Conservation (phyloP, 2,329 filamentous ascomycete genomes). For the Drechmeria coniospora region DNA sequence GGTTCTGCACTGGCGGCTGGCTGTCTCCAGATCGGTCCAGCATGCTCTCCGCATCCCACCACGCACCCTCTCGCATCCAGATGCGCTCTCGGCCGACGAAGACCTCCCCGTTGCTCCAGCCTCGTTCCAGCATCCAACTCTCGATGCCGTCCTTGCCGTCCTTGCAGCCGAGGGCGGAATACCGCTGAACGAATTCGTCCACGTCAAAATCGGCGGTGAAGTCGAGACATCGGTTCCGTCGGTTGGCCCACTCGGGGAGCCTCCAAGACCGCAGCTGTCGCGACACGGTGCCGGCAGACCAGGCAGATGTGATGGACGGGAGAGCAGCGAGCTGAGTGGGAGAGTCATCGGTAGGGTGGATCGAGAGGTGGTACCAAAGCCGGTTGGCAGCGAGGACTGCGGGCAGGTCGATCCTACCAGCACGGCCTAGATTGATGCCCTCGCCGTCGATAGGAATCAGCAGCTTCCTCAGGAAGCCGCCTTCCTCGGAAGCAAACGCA, state of each 20-base stretch:
- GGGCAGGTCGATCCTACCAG: slow-evolving; percentile 65
- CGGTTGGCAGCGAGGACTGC: slow-evolving; percentile 66
- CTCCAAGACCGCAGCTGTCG: slow-evolving; percentile 88
- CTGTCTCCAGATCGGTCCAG: slow-evolving; percentile 74
- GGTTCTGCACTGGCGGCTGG: slow-evolving; percentile 23
- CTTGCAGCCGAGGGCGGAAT: slow-evolving; percentile 67
- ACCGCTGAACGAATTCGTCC: slow-evolving; percentile 79
- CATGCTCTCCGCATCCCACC: slow-evolving; percentile 98
- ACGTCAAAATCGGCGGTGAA: slow-evolving; percentile 95
- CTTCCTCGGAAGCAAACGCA: slow-evolving; percentile 64
- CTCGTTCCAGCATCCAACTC: slow-evolving; percentile 83
- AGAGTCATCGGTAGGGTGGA: slow-evolving; percentile 81
- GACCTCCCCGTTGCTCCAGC: slow-evolving; percentile 97
- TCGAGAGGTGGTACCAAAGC: slow-evolving; percentile 84
- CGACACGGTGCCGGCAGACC: slow-evolving; percentile 87
- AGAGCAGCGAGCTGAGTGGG: slow-evolving; percentile 61
- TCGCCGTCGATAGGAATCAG: slow-evolving; percentile 64
- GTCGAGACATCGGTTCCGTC: slow-evolving; percentile 77
- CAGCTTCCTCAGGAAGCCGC: slow-evolving; percentile 67
- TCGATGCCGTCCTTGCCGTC: slow-evolving; percentile 88
- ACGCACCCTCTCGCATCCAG: slow-evolving; percentile 86
- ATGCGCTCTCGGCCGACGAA: slow-evolving; percentile 80
- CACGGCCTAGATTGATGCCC: slow-evolving; percentile 66
- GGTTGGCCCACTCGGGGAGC: slow-evolving; percentile 90
- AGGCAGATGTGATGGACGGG: slow-evolving; percentile 60